Percentiles rank a stretch among this genome's conserved stretches.
phyloP scores from a whole-genome alignment of 2,329 filamentous ascomycete species.

The Trichoderma cornu-damae region DNA sequence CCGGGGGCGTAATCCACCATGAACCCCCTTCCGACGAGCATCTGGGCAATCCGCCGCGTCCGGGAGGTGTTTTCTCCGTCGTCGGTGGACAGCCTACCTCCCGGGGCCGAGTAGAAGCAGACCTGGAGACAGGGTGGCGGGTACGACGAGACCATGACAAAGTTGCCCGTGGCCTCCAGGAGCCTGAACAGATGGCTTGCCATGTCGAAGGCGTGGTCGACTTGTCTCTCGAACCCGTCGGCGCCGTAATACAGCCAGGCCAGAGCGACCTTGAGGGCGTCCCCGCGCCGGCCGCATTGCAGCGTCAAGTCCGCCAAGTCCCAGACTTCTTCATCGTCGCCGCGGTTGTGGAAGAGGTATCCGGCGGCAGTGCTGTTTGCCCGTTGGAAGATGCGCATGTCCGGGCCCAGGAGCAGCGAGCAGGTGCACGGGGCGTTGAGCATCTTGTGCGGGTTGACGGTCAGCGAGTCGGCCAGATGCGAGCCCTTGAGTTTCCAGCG shows the following conservation, averaged over 20 bases:
- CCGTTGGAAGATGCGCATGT: conserved; percentile 69
- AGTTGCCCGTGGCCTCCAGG: conserved; percentile 51
- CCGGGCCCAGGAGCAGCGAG: conserved; percentile 76
- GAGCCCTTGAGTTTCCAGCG: conserved; percentile 61
- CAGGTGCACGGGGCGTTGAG: conserved; percentile 86
- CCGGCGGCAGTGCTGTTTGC: conserved; percentile 84
- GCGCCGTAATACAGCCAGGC: conserved; percentile 86
- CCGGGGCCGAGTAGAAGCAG: conserved; percentile 79
- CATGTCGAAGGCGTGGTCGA: conserved; percentile 67
- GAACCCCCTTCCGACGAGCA: conserved; percentile 48
- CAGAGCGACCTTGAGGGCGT: conserved; percentile 81
- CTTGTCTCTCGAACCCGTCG: conserved; percentile 62
- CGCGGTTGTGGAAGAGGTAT: conserved; percentile 74
- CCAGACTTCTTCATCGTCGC: conserved; percentile 59
- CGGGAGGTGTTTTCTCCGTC: conserved; percentile 43
- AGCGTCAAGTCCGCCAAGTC: conserved; percentile 89
- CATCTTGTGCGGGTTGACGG: conserved; percentile 97
- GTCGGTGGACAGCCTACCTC: conserved; percentile 42
- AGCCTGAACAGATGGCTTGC: conserved; percentile 63
- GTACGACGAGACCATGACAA: conserved; percentile 67
- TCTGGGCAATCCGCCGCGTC: conserved; percentile 46
- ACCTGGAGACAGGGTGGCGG: conserved; percentile 88
- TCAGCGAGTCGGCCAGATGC: conserved; percentile 72
- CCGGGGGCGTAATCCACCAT: conserved; percentile 60
- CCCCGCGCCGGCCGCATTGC: conserved; percentile 84